Evolutionary conservation across 441 rosid species (phyloP).

Genomic region (Erysimum pusillum): DNA sequence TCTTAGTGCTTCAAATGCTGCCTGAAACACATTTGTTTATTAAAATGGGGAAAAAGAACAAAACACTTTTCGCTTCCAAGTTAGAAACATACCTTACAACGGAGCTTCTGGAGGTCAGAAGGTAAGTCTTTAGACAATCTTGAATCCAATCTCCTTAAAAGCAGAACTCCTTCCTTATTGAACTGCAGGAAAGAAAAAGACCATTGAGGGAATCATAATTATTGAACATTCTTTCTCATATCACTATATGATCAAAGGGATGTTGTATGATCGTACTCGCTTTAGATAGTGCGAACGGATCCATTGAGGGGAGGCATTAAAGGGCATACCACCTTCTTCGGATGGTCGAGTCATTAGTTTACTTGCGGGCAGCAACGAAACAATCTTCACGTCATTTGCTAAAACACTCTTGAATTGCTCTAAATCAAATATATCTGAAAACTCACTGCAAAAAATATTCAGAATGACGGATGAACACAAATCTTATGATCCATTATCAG

Average conservation of each 20-base stretch:
- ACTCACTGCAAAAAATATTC: constrained; percentile 70
- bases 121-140: constrained; percentile 94
- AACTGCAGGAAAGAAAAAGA: constrained; percentile 61
- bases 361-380: constrained; percentile 83
- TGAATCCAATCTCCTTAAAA: constrained; percentile 88
- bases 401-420: constrained; percentile 85
- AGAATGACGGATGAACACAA: not conserved
- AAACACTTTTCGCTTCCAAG: not conserved
- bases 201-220: not conserved
- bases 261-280: constrained; percentile 58
- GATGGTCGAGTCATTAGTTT: constrained; percentile 87
- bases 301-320: constrained; percentile 85
- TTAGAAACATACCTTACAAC: constrained; percentile 76
- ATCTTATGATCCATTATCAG: constrained; percentile 2
- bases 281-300: constrained; percentile 84
- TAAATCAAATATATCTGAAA: constrained; percentile 92
- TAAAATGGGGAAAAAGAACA: not conserved
- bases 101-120: constrained; percentile 90
- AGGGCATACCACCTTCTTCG: constrained; percentile 80
- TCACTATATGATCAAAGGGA: not conserved
- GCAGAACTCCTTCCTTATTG: constrained; percentile 83
- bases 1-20: constrained; percentile 81
- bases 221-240: not conserved
- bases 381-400: constrained; percentile 76
- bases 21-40: constrained; percentile 50